A percentile compares a stretch with the other conserved stretches of the same genome.
Conservation (phyloP, 1,139 yeast species). For the Tardiomyces blankii region DNA sequence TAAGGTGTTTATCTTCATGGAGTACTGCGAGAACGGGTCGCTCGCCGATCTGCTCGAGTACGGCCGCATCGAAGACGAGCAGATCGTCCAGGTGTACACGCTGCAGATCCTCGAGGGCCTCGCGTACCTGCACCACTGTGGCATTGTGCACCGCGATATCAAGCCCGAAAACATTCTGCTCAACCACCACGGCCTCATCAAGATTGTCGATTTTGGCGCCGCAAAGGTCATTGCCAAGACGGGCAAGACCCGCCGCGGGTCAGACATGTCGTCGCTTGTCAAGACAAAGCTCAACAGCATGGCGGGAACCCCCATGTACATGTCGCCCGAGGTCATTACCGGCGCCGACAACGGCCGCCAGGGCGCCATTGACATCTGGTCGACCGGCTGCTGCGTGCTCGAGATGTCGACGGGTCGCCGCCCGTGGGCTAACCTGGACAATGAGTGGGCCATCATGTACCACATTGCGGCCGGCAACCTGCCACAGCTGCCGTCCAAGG, state of each 20-base stretch:
- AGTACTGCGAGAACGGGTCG: conserved; percentile 94
- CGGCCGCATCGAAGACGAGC: conserved; percentile 92
- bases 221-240: conserved; percentile 84
- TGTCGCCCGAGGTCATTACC: conserved; percentile 95
- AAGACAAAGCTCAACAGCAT: conserved; percentile 36
- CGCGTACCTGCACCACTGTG: conserved; percentile 87
- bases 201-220: conserved; percentile 95
- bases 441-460: conserved; percentile 98
- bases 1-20: conserved; percentile 93
- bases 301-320: conserved; percentile 98
- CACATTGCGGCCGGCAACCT: conserved; percentile 94
- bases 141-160: conserved; percentile 94
- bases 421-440: conserved; percentile 70
- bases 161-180: conserved; percentile 90
- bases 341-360: conserved; percentile 56
- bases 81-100: conserved; percentile 83
- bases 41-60: conserved; percentile 72
- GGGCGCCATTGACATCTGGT: conserved; percentile 55
- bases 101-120: conserved; percentile 91
- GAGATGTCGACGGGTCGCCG: conserved; percentile 70
- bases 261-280: conserved; percentile 1
- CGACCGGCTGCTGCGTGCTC: conserved; percentile 88
- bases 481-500: conserved; percentile 73
- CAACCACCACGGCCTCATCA: conserved; percentile 87
- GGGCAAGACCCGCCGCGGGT: conserved; percentile 29